Evolutionary conservation across 2,329 filamentous ascomycete species (phyloP).

Genomic region (Arthrobotrys entomopaga): DNA sequence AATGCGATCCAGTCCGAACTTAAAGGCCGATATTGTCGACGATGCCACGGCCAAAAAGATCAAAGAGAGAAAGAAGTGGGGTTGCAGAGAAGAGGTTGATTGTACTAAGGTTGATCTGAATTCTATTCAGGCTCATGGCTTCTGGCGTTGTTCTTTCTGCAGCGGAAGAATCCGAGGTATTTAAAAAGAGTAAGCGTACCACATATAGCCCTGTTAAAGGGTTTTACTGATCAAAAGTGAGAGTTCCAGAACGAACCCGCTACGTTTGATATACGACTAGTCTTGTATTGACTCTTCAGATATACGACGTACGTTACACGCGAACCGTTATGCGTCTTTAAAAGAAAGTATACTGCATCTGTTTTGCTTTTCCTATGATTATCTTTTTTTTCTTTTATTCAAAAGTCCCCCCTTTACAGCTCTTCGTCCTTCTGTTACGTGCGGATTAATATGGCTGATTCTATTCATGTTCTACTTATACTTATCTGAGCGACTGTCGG

Average conservation of each 20-base stretch:
- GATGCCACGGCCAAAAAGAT: conserved; percentile 22
- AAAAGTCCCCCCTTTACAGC: too few relatives aligned
- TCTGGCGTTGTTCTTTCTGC: conserved; percentile 54
- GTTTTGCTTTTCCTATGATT: neutral
- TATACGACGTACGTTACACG: neutral
- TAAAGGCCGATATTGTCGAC: conserved; percentile 21
- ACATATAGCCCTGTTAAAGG: neutral
- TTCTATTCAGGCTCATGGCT: conserved; percentile 46
- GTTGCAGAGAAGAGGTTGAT: conserved; percentile 39
- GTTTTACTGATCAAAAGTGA: neutral
- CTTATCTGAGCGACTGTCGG: conserved; percentile 33
- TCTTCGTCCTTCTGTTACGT: neutral
- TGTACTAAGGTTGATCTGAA: conserved; percentile 40
- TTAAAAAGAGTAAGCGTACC: conserved; percentile 9
- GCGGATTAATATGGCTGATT: conserved; percentile 11
- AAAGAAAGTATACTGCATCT: neutral
- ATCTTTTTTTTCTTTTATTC: neutral
- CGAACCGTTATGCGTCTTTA: neutral
- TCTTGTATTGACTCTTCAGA: neutral
- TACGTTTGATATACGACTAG: neutral
- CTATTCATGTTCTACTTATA: neutral
- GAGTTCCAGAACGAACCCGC: too few relatives aligned
- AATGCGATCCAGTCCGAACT: conserved; percentile 51
- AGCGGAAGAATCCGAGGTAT: conserved; percentile 44
- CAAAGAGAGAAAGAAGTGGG: conserved; percentile 48